phyloP scores from a whole-genome alignment of 306 rosid species.

The Vigna unguiculata region DNA sequence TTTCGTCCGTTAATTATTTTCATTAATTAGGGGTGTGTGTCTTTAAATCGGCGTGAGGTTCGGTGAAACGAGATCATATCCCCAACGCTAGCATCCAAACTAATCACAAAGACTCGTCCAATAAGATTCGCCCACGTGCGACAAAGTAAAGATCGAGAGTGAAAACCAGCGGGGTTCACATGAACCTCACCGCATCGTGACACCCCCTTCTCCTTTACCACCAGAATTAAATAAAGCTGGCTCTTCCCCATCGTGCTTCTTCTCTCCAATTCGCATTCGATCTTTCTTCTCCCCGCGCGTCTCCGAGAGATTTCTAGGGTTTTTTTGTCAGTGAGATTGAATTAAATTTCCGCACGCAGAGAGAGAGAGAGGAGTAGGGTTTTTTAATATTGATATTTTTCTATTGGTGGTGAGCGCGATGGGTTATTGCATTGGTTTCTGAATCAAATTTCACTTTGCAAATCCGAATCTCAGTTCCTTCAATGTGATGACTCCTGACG shows the following conservation, averaged over 20 bases:
- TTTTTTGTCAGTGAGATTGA: constrained; percentile 46
- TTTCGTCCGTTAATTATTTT: constrained; percentile 44
- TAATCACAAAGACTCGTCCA: not conserved
- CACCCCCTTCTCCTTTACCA: constrained; percentile 18
- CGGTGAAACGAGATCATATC: not conserved
- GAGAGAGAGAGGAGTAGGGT: constrained; percentile 32
- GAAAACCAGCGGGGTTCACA: not conserved
- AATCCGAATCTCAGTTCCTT: constrained; percentile 43
- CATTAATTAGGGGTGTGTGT: constrained; percentile 33
- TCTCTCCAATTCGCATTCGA: constrained; percentile 41
- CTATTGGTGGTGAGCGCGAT: constrained; percentile 37
- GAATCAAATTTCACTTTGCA: constrained; percentile 46
- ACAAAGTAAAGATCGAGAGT: not conserved
- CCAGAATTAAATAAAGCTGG: constrained; percentile 53
- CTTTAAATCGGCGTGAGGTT: constrained; percentile 48
- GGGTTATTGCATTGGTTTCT: constrained; percentile 50
- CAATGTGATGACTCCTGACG: constrained; percentile 71
- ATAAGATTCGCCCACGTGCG: not conserved
- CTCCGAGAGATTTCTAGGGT: constrained; percentile 68
- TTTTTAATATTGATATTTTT: not conserved
- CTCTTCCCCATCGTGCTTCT: constrained; percentile 37
- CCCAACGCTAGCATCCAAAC: not conserved
- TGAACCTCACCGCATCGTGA: constrained; percentile 35
- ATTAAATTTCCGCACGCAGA: not conserved
- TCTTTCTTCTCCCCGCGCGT: constrained; percentile 46